phyloP scores from a whole-genome alignment of 345 rosid species.

The Eucalyptus grandis region DNA sequence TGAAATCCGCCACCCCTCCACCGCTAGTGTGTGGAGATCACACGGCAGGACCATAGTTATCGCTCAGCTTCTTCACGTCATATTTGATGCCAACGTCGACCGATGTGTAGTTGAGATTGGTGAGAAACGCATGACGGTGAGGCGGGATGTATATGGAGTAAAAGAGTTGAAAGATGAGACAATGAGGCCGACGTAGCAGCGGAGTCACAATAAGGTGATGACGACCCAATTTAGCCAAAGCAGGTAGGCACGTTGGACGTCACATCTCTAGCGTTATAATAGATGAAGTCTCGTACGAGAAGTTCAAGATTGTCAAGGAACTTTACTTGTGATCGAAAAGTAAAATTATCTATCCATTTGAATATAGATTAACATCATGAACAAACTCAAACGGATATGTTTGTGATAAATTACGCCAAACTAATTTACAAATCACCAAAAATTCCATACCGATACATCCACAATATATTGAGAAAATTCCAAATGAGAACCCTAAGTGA shows the following conservation, averaged over 20 bases:
- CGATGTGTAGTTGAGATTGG: not conserved
- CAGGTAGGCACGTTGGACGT: too few species aligned
- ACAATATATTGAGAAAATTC: too few species aligned
- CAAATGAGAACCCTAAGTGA: rapidly evolving
- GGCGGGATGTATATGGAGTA: not conserved
- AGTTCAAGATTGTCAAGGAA: too few species aligned
- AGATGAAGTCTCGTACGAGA: too few species aligned
- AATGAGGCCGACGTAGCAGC: not conserved
- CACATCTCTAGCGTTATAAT: too few species aligned
- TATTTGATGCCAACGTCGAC: conserved; percentile 7
- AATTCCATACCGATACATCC: rapidly evolving
- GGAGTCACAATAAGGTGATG: too few species aligned
- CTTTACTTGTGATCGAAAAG: rapidly evolving
- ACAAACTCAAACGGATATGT: too few species aligned
- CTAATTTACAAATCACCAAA: rapidly evolving
- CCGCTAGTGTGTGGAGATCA: too few species aligned
- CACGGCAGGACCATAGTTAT: not conserved
- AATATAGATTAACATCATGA: too few species aligned
- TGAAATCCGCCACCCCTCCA: not conserved
- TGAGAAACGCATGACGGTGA: not conserved
- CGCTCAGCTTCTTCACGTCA: conserved; percentile 6
- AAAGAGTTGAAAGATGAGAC: conserved; percentile 5
- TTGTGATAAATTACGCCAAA: too few species aligned
- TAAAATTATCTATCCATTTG: too few species aligned
- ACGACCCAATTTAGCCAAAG: too few species aligned